A percentile compares a stretch with the other conserved stretches of the same genome.
Conservation (phyloP, 1,284 basidiomycete species). For the Mycosarcoma mackinlayi region DNA sequence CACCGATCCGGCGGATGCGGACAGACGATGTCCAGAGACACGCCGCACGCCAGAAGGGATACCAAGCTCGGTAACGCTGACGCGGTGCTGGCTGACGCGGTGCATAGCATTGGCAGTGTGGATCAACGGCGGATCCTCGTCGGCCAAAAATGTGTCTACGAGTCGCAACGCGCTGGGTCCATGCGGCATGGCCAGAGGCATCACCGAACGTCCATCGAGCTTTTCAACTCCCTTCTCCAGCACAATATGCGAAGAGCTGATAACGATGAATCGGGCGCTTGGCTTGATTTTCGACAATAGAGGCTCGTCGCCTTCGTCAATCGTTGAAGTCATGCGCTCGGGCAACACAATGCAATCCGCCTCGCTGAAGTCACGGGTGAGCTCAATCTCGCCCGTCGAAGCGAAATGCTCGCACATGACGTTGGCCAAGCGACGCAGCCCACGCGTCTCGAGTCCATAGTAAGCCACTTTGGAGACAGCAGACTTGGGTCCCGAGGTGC, state of each 20-base stretch:
- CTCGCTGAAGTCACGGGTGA: slow-evolving; percentile 27
- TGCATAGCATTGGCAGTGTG: slow-evolving; percentile 12
- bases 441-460: slow-evolving; percentile 32
- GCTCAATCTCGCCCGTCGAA: slow-evolving; percentile 23
- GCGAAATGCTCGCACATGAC: slow-evolving; percentile 36
- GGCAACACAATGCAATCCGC: slow-evolving; percentile 44
- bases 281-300: slow-evolving; percentile 20
- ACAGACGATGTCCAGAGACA: slow-evolving; percentile 9
- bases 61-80: slow-evolving; percentile 16
- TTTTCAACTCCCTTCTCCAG: slow-evolving; percentile 15
- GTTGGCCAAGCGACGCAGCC: slow-evolving; percentile 34
- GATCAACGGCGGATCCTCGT: slow-evolving; percentile 40
- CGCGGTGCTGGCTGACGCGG: slow-evolving; percentile 16
- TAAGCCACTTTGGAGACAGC: slow-evolving; percentile 35
- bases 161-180: slow-evolving; percentile 44
- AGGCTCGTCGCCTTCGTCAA: slow-evolving; percentile 23
- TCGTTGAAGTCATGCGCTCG: slow-evolving; percentile 6
- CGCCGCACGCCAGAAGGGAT: slow-evolving; percentile 2
- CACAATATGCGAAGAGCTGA: slow-evolving; percentile 19
- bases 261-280: slow-evolving; percentile 30
- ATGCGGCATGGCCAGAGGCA: slow-evolving; percentile 49
- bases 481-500: slow-evolving; percentile 1
- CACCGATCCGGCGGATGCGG: not conserved
- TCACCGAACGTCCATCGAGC: slow-evolving; percentile 30
- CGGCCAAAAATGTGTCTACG: slow-evolving; percentile 44